Base-by-base conservation (phyloP, 306 rosid genomes). In the Ammopiptanthus mongolicus region DNA sequence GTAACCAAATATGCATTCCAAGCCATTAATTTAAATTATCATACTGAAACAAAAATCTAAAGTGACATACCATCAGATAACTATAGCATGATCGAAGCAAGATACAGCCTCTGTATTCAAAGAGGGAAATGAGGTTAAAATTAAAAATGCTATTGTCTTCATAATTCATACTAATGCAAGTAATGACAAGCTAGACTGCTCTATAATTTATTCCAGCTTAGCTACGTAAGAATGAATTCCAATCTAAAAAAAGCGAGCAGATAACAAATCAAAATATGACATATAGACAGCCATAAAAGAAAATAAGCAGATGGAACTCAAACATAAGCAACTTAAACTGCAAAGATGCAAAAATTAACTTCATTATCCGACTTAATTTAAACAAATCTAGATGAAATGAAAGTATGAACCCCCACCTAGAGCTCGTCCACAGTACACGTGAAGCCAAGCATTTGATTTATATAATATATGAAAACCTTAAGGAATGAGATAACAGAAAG, bases 61-160 rank as follows among this genome's bases (percentile, higher is more conserved):
- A 75, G 72, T 6, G 21, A 50, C 47, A 23, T 84, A 89, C 99
- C 98, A 92, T 95, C 57, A 81, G 88, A 79, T 86, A 90, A 77
- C 97, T 92, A 95, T 90, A 22, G 93, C 97, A 69, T 84, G 82
- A 73, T 87, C 86, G 75, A 94, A 81, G 91, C 97, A 88, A 78
- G 93, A 74, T 57, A 87, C 86, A 76, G 98, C 81, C 83, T 92
- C 99, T 92, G 87, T 73, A 78, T 57, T 44, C 41, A 42, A 55
- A 39, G 4, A 31, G 42, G 65, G 47, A 7, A 42, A 31, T 14
- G 2, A 76, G 69, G 66, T 71, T 21, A 58, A 51, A 31, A 31
- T 51, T 13, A 42, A 33, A 57, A 31, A 53, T 52, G 44, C 17
- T 14, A 73, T 13, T 19, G 64, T 58, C 57, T 65, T 67, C 34